These are phyloP conservation scores for Nakazawaea pomicola DNA, from an alignment of 805 yeast genomes.

Conservation along the genomic window DNA sequence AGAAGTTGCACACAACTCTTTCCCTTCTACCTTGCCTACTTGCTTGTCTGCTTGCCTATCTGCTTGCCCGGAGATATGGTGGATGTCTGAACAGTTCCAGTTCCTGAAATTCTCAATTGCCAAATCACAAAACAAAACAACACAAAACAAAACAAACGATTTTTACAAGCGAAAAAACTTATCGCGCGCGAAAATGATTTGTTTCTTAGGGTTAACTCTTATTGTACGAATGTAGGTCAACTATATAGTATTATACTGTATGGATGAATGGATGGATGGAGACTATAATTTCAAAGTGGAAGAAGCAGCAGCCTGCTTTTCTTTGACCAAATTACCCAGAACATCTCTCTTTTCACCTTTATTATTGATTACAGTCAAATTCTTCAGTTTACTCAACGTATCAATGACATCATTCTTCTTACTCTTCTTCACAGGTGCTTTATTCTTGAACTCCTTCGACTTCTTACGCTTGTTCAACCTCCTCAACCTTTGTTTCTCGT, in stretches of 20 bases:
- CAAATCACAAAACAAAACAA: too few relatives aligned
- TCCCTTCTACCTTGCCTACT: too few relatives aligned
- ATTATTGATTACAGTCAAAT: constrained; percentile 72
- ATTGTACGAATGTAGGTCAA: too few relatives aligned
- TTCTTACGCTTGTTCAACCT: constrained; percentile 81
- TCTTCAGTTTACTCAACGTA: constrained; percentile 66
- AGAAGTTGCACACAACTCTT: too few relatives aligned
- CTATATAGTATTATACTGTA: background rate
- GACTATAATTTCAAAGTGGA: constrained; percentile 9
- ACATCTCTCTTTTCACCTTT: constrained; percentile 73
- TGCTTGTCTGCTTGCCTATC: too few relatives aligned
- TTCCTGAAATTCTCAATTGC: too few relatives aligned
- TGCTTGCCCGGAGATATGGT: too few relatives aligned
- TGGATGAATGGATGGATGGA: background rate
- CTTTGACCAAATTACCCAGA: constrained; percentile 58
- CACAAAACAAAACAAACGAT: too few relatives aligned
- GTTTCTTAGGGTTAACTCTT: too few relatives aligned
- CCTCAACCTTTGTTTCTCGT: constrained; percentile 82
- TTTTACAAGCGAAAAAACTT: too few relatives aligned
- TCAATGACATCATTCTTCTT: constrained; percentile 62
- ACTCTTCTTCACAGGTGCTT: constrained; percentile 40
- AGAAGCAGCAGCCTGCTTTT: constrained; percentile 18
- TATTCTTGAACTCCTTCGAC: constrained; percentile 43
- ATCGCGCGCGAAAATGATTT: too few relatives aligned
- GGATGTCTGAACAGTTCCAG: too few relatives aligned